These are phyloP conservation scores for Calonectria naviculata DNA, from an alignment of 2,329 filamentous ascomycete species.

Conservation along the genomic window DNA sequence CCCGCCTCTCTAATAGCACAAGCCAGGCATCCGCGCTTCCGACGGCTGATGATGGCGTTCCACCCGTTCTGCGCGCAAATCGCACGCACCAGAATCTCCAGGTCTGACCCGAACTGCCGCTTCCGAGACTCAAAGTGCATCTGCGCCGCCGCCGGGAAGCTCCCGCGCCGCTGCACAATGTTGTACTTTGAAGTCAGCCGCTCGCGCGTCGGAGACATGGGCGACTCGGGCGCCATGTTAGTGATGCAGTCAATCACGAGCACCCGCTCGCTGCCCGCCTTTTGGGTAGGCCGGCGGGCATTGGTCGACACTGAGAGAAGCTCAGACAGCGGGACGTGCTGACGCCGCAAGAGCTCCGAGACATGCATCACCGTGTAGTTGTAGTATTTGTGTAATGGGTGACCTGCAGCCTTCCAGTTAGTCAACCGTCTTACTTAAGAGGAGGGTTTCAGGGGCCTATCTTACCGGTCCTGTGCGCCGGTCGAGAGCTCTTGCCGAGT, in stretches of 20 bases:
- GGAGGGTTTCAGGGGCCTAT: neutral
- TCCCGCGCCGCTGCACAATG: slow-evolving; percentile 47
- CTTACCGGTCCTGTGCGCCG: slow-evolving; percentile 61
- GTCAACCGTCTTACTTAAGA: neutral
- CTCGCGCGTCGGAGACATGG: slow-evolving; percentile 60
- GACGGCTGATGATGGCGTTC: slow-evolving; percentile 77
- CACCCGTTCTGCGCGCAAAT: slow-evolving; percentile 80
- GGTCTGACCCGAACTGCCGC: slow-evolving; percentile 70
- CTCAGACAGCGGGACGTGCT: slow-evolving; percentile 57
- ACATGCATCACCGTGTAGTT: slow-evolving; percentile 70
- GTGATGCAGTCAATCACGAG: slow-evolving; percentile 74
- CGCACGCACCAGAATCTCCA: slow-evolving; percentile 78
- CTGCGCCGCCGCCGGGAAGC: slow-evolving; percentile 57
- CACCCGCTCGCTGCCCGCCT: slow-evolving; percentile 50
- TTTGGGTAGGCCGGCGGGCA: slow-evolving; percentile 40
- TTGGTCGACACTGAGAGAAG: slow-evolving; percentile 52
- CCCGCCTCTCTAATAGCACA: slow-evolving; percentile 82
- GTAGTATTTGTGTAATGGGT: slow-evolving; percentile 72
- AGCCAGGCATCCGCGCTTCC: slow-evolving; percentile 75
- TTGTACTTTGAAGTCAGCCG: slow-evolving; percentile 46
- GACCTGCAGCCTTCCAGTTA: slow-evolving; percentile 54
- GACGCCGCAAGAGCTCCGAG: slow-evolving; percentile 63
- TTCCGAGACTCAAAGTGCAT: slow-evolving; percentile 68
- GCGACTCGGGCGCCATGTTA: slow-evolving; percentile 55
- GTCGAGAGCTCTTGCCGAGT: slow-evolving; percentile 56